Base-by-base conservation (phyloP, 1,284 basidiomycete species). In the Gymnopus androsaceus region DNA sequence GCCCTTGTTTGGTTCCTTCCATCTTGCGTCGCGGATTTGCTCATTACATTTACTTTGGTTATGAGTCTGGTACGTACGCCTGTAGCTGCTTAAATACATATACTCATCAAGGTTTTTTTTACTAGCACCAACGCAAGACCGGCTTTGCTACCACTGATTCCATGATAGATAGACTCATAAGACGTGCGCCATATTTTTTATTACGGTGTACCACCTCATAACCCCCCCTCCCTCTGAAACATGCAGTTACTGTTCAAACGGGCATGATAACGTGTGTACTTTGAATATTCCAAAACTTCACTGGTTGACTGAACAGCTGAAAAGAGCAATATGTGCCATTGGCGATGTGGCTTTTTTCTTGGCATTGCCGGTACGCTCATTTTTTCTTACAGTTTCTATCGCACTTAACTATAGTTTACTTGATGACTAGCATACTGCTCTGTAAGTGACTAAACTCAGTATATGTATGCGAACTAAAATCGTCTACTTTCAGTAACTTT, bases 1-100 rank as follows among this genome's bases (percentile, higher is more conserved):
- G 77, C 78, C 0, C 69, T 80, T 4, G 63, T 78, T 4, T 82
- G 80, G 80, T 75, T 82, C 58, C 66, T 76, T 14, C 58, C 76
- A 1, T 75, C 79, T 1, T 75, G 73, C 11, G 65, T 70, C 2
- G 73, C 78, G 0, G 80, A 82, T 61, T 50, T 80, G 2, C 53
- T 80, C 28, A 82, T 82, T 28, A 79, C 80, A 0, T 61, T 59
- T 9, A 69, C 74, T 0, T 70, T 82, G 19, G 79, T 81, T 14
- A 62, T 69, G 12, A 75, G 67, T 36, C 63, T 82, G 69, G 79
- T 79, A 58, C 21, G 74, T 67, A 11, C 45, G 7, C 28, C 44
- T 14, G 30, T 6, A 6, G 31, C 6, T 33, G 6, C 14, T 33
- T 23, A 15, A 11, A 27, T 1, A 6, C 7, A 19, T 11, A 23